Evolutionary conservation across 305 asterid species (phyloP).

Genomic region (Petunia hybrid): DNA sequence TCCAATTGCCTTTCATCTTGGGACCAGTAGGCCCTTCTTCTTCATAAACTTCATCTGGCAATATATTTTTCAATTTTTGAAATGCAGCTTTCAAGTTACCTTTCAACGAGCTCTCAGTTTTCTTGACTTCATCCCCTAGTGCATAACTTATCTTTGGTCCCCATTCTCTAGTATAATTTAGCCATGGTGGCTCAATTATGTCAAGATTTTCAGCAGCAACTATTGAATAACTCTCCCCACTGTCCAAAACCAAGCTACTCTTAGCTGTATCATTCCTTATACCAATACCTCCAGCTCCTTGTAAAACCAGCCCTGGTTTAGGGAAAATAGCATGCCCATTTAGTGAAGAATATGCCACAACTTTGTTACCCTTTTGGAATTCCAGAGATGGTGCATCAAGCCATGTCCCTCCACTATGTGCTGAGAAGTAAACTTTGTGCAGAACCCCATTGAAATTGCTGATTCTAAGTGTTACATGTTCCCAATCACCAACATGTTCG

Average conservation of each 20-base stretch:
- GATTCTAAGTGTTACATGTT: slow-evolving; percentile 80
- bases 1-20: slow-evolving; percentile 70
- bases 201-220: slow-evolving; percentile 62
- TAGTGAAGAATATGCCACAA: slow-evolving; percentile 56
- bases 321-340: slow-evolving; percentile 69
- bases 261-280: slow-evolving; percentile 66
- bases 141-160: slow-evolving; percentile 65
- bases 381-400: slow-evolving; percentile 59
- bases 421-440: slow-evolving; percentile 57
- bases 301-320: slow-evolving; percentile 55
- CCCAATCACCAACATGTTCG: slow-evolving; percentile 96
- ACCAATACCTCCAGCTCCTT: slow-evolving; percentile 61
- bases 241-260: slow-evolving; percentile 63
- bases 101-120: slow-evolving; percentile 46
- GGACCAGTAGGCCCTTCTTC: slow-evolving; percentile 87
- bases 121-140: slow-evolving; percentile 50
- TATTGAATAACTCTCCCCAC: slow-evolving; percentile 49
- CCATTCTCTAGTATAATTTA: slow-evolving; percentile 71
- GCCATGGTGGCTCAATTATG: slow-evolving; percentile 75
- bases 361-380: slow-evolving; percentile 50
- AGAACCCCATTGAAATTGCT: slow-evolving; percentile 81
- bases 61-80: slow-evolving; percentile 42
- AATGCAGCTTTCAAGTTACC: slow-evolving; percentile 45
- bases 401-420: slow-evolving; percentile 78
- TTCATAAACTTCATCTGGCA: slow-evolving; percentile 71